phyloP scores from a whole-genome alignment of 164 flowering plant species.

The Nelumbo lutea region DNA sequence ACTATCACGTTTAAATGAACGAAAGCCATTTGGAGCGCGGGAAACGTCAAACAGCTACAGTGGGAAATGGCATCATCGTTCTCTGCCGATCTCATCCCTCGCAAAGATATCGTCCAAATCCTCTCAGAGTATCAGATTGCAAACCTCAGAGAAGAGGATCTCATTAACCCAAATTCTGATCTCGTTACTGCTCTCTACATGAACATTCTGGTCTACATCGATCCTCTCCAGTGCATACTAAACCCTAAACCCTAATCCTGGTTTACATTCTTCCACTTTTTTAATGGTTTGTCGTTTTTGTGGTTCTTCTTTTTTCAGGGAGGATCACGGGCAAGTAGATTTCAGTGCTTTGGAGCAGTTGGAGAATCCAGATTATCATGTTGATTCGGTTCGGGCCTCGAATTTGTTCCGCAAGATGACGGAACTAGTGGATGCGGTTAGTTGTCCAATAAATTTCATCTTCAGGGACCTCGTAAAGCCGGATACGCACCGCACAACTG shows the following conservation, averaged over 20 bases:
- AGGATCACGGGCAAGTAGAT: conserved; percentile 61
- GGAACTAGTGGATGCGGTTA: conserved; percentile 40
- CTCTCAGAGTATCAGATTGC: conserved; percentile 46
- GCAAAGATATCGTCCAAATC: conserved; percentile 36
- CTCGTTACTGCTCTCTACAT: conserved; percentile 47
- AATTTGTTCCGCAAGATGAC: conserved; percentile 53
- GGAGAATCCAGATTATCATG: conserved; percentile 74
- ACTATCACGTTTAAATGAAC: too few species aligned
- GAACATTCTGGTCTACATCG: conserved; percentile 41
- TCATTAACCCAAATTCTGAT: conserved; percentile 50
- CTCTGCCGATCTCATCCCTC: conserved; percentile 42
- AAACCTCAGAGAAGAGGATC: conserved; percentile 37
- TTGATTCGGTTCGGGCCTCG: conserved; percentile 41
- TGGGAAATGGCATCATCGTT: conserved; percentile 32
- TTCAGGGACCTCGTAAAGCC: conserved; percentile 64
- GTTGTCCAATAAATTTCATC: conserved; percentile 50
- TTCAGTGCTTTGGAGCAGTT: conserved; percentile 64
- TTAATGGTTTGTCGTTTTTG: not conserved
- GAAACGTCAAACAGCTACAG: too few species aligned
- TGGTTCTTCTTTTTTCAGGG: conserved; percentile 35
- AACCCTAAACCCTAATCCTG: not conserved
- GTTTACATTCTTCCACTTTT: not conserved
- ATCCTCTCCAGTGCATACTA: conserved; percentile 34
- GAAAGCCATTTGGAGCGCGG: too few species aligned
- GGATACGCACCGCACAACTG: conserved; percentile 42